Evolutionary conservation across 768 basidiomycete genomes (phyloP).

Genomic region (Filobasidium floriforme): DNA sequence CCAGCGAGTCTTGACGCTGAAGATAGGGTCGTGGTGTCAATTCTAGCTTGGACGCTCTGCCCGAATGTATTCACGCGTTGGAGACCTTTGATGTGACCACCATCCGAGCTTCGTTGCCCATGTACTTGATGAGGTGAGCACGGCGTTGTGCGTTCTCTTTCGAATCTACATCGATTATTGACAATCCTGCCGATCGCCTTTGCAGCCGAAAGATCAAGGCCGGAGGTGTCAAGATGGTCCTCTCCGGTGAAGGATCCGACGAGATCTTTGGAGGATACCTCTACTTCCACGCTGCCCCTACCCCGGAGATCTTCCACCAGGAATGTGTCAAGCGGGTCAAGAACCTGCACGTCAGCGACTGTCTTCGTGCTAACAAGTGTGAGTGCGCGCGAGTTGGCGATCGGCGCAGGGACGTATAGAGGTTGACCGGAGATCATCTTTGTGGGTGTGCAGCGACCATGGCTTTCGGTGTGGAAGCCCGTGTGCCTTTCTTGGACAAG

Average conservation of each 20-base stretch:
- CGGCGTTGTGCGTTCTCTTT: not conserved
- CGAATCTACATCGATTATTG: not conserved
- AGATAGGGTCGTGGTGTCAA: too few relatives aligned
- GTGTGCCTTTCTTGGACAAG: conserved; percentile 98
- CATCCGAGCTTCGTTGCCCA: conserved; percentile 92
- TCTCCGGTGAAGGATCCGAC: conserved; percentile 94
- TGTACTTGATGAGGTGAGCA: conserved; percentile 72
- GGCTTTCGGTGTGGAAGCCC: conserved; percentile 99
- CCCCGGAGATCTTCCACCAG: conserved; percentile 79
- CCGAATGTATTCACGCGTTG: conserved; percentile 94
- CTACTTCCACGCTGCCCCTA: conserved; percentile 98
- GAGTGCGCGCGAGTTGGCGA: conserved; percentile 28
- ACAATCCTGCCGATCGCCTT: not conserved
- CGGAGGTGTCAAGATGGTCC: conserved; percentile 99
- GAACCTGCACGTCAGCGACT: conserved; percentile 94
- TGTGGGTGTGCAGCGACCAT: conserved; percentile 64
- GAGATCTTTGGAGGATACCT: conserved; percentile 90
- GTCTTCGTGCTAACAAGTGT: conserved; percentile 94
- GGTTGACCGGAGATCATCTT: not conserved
- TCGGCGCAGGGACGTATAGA: not conserved
- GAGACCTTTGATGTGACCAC: conserved; percentile 99
- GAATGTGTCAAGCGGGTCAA: conserved; percentile 92
- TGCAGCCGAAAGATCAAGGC: conserved; percentile 88
- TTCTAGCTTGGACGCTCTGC: conserved; percentile 74
- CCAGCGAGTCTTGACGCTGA: too few relatives aligned